Evolutionary conservation across 148 eudicot genomes (phyloP).

Genomic region (Persicaria maculosa): DNA sequence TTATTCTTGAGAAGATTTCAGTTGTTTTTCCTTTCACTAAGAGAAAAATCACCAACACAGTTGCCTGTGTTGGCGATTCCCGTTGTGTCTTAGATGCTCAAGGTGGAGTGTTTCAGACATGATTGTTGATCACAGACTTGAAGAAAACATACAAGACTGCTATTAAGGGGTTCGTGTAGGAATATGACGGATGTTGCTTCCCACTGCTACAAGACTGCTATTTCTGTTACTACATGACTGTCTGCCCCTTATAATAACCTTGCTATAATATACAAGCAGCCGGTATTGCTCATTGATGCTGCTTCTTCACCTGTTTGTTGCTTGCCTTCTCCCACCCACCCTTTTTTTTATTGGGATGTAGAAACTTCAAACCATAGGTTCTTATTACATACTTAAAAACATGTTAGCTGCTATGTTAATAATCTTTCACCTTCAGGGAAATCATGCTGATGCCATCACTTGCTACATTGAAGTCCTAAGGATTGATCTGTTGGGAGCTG

Average conservation of each 20-base stretch:
- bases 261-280: constrained; percentile 89
- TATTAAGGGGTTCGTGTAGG: constrained; percentile 39
- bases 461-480: constrained; percentile 92
- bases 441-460: constrained; percentile 71
- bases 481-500: constrained; percentile 89
- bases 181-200: constrained; percentile 86
- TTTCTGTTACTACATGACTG: constrained; percentile 78
- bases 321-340: not conserved
- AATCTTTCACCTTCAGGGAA: constrained; percentile 46
- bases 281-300: constrained; percentile 34
- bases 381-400: not conserved
- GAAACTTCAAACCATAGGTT: not conserved
- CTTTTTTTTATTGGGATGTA: not conserved
- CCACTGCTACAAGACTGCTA: constrained; percentile 79
- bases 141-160: constrained; percentile 74
- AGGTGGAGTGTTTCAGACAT: constrained; percentile 55
- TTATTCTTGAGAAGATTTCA: not conserved
- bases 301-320: not conserved
- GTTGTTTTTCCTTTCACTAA: not conserved
- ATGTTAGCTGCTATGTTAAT: not conserved
- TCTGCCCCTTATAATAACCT: constrained; percentile 96
- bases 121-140: constrained; percentile 86
- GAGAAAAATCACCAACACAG: constrained; percentile 40
- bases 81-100: constrained; percentile 82
- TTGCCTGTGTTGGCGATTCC: constrained; percentile 88